A percentile compares a stretch with the other conserved stretches of the same genome.
Conservation (phyloP, 2,329 filamentous ascomycete species). For the Pseudophaeomoniella oleicola region DNA sequence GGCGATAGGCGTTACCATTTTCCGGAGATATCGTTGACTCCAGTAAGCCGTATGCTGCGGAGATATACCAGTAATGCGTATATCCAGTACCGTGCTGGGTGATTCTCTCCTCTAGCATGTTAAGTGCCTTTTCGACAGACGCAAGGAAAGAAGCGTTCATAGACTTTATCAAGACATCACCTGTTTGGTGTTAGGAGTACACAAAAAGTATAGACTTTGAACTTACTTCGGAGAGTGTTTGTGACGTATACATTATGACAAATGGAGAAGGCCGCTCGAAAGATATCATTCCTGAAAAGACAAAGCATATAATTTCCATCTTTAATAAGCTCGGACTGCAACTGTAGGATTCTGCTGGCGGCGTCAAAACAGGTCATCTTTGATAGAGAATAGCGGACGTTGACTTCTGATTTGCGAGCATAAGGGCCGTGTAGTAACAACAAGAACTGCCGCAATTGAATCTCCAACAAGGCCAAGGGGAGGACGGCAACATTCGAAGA, state of each 20-base stretch:
- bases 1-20: background rate
- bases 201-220: background rate
- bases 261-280: conserved; percentile 9
- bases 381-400: conserved; percentile 13
- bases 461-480: conserved; percentile 10
- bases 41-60: background rate
- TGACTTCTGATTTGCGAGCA: conserved; percentile 10
- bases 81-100: conserved; percentile 13
- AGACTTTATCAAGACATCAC: conserved; percentile 6
- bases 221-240: conserved; percentile 4
- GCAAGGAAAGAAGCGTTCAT: conserved; percentile 5
- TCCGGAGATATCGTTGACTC: background rate
- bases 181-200: conserved; percentile 4
- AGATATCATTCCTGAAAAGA: conserved; percentile 11
- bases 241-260: conserved; percentile 9
- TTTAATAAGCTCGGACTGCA: conserved; percentile 6
- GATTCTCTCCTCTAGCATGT: conserved; percentile 19
- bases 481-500: conserved; percentile 2
- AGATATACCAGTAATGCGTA: background rate
- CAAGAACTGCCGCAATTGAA: conserved; percentile 16
- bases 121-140: conserved; percentile 13
- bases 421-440: conserved; percentile 17
- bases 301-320: conserved; percentile 6
- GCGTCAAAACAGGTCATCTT: conserved; percentile 13
- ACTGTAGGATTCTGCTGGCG: conserved; percentile 8